Conservation (phyloP, 768 basidiomycete species). For the Calocera viscosa region DNA sequence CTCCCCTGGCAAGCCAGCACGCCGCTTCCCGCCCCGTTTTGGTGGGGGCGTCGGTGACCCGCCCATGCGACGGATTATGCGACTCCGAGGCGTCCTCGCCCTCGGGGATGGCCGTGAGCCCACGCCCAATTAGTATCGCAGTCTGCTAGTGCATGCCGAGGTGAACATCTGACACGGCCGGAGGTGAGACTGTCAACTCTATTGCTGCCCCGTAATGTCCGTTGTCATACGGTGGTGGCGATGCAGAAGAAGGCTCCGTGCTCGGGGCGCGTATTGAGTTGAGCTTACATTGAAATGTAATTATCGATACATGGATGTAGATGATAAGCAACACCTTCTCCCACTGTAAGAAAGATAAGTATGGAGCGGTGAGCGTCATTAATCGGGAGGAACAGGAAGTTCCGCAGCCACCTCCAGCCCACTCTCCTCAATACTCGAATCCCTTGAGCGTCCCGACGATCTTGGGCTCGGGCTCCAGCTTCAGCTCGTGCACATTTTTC, state of each 20-base stretch:
- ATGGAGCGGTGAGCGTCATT: neutral
- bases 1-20: neutral
- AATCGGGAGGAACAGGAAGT: too few relatives aligned
- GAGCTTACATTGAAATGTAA: neutral
- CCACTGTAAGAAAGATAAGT: neutral
- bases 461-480: neutral
- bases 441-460: neutral
- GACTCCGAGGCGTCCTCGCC: neutral
- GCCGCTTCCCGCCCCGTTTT: neutral
- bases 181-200: neutral
- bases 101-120: neutral
- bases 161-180: neutral
- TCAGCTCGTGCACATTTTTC: conserved; percentile 10
- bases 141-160: neutral
- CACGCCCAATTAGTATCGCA: neutral
- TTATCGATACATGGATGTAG: neutral
- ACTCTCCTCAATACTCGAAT: neutral
- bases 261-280: too few relatives aligned
- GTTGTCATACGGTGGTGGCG: neutral
- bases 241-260: neutral
- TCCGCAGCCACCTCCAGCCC: too few relatives aligned
- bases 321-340: neutral
- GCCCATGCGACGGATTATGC: neutral
- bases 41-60: neutral
- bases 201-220: neutral